phyloP scores from a whole-genome alignment of 1,284 basidiomycete genomes.

The Cutaneotrichosporon mucoides region DNA sequence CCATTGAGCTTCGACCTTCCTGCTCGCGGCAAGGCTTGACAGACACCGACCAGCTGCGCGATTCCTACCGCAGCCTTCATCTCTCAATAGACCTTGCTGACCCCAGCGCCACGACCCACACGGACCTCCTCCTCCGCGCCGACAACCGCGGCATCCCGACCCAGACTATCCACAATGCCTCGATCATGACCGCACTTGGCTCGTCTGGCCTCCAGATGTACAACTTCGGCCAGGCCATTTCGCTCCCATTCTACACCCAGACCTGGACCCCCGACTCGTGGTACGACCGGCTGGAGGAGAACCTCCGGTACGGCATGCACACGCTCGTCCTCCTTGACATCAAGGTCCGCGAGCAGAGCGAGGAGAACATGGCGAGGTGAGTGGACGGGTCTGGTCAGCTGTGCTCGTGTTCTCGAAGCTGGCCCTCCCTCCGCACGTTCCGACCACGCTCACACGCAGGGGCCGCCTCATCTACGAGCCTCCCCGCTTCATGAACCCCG shows the following conservation, averaged over 20 bases:
- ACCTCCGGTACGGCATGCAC: constrained; percentile 81
- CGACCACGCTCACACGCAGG: constrained; percentile 50
- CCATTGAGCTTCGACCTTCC: too few relatives aligned
- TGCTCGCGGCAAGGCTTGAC: too few relatives aligned
- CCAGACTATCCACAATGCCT: constrained; percentile 92
- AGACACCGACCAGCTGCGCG: too few relatives aligned
- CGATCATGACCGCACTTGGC: constrained; percentile 94
- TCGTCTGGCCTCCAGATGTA: constrained; percentile 82
- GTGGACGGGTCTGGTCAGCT: too few relatives aligned
- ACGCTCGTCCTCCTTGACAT: constrained; percentile 96
- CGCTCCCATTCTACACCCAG: constrained; percentile 94
- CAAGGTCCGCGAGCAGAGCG: constrained; percentile 97
- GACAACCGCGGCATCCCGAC: constrained; percentile 71
- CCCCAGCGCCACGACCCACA: constrained; percentile 88
- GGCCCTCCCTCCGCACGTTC: too few relatives aligned
- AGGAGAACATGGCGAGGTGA: constrained; percentile 84
- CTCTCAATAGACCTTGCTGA: background rate
- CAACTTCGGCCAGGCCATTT: constrained; percentile 96
- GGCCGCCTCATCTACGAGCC: constrained; percentile 95
- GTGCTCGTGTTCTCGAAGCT: too few relatives aligned
- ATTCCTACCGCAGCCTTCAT: background rate
- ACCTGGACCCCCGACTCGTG: constrained; percentile 95
- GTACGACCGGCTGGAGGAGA: constrained; percentile 90
- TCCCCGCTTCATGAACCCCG: constrained; percentile 94
- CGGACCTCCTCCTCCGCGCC: constrained; percentile 90